Evolutionary conservation across 257 asterid species (phyloP).

Genomic region (Orobanche coerulescens): DNA sequence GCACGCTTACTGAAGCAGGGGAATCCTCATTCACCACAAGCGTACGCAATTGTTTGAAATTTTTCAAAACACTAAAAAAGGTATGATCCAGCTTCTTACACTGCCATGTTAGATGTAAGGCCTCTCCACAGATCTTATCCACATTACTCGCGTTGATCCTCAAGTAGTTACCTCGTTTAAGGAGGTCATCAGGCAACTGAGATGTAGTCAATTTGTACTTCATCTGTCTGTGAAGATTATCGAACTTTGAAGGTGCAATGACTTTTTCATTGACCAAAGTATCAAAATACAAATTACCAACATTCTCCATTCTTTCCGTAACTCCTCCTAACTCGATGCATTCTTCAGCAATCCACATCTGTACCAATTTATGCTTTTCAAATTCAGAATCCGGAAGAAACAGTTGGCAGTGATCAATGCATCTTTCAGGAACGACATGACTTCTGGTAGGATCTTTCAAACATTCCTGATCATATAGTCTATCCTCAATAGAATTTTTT

Average conservation of each 20-base stretch:
- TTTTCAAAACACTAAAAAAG: constrained; percentile 19
- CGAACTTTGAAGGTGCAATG: constrained; percentile 23
- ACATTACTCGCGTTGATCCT: constrained; percentile 18
- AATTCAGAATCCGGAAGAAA: constrained; percentile 30
- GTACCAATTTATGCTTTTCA: constrained; percentile 33
- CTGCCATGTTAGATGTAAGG: constrained; percentile 27
- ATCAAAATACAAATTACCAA: constrained; percentile 26
- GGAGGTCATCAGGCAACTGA: neutral
- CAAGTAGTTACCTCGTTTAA: constrained; percentile 13
- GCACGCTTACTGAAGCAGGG: neutral
- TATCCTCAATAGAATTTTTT: no score
- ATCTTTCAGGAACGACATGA: constrained; percentile 5
- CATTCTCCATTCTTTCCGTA: constrained; percentile 28
- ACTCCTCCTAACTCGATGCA: constrained; percentile 20
- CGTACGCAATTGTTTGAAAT: constrained; percentile 30
- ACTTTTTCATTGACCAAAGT: constrained; percentile 19
- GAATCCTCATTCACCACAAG: constrained; percentile 16
- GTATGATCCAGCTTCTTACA: constrained; percentile 20
- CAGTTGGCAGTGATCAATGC: constrained; percentile 29
- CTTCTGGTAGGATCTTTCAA: neutral
- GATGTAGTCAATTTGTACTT: constrained; percentile 29
- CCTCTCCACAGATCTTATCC: constrained; percentile 10
- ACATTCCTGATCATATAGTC: no score
- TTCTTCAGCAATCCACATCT: constrained; percentile 47
- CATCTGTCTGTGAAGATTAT: constrained; percentile 11